A percentile compares a stretch with the other conserved stretches of the same genome.
phyloP scores from a whole-genome alignment of 148 eudicot species.

The Spergularia bocconei region DNA sequence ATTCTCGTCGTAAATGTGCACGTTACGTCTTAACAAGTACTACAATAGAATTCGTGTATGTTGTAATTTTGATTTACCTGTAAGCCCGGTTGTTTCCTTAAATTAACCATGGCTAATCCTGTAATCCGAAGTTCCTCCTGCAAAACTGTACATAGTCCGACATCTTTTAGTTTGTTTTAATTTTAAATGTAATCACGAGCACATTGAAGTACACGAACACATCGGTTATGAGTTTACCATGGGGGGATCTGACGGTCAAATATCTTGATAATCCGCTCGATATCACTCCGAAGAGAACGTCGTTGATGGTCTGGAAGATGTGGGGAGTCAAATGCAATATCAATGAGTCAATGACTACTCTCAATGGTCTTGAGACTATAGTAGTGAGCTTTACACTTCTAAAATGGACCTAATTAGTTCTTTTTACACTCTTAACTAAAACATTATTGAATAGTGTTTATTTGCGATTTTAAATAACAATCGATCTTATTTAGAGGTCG shows the following conservation, averaged over 20 bases:
- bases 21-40: not conserved
- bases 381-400: too few relatives aligned
- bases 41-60: too few relatives aligned
- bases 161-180: too few relatives aligned
- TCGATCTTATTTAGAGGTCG: too few relatives aligned
- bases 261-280: slow-evolving; percentile 17
- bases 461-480: too few relatives aligned
- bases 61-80: slow-evolving; percentile 37
- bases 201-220: not conserved
- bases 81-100: slow-evolving; percentile 55
- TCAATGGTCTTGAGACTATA: too few relatives aligned
- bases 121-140: slow-evolving; percentile 50
- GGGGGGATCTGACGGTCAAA: slow-evolving; percentile 9
- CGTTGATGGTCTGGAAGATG: slow-evolving; percentile 24
- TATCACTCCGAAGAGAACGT: slow-evolving; percentile 26
- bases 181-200: too few relatives aligned
- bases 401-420: too few relatives aligned
- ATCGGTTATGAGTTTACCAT: not conserved
- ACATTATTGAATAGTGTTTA: too few relatives aligned
- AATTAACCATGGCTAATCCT: slow-evolving; percentile 59
- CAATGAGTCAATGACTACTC: too few relatives aligned
- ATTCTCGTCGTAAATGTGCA: not conserved
- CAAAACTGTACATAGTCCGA: not conserved
- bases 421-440: too few relatives aligned
- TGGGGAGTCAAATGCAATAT: not conserved